A percentile compares a stretch with the other conserved stretches of the same genome.
phyloP scores from a whole-genome alignment of 257 asterid genomes.

The Avicennia marina region DNA sequence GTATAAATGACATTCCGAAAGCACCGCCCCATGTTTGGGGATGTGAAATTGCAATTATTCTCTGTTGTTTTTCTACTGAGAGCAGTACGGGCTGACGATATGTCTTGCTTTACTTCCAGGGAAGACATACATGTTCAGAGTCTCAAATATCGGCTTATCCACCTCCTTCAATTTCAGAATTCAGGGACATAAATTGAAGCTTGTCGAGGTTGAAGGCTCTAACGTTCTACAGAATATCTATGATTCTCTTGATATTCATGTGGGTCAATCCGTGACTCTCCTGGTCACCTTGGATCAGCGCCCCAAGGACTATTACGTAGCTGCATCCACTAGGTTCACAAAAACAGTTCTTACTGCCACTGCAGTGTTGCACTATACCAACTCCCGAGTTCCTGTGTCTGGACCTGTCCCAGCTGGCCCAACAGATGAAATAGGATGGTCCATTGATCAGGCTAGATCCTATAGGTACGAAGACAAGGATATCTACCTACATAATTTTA shows the following conservation, averaged over 20 bases:
- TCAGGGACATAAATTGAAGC: conserved; percentile 54
- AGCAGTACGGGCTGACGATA: too few relatives aligned
- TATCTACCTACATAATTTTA: too few relatives aligned
- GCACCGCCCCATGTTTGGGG: too few relatives aligned
- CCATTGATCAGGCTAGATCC: conserved; percentile 82
- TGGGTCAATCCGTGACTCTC: conserved; percentile 72
- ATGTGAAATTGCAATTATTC: too few relatives aligned
- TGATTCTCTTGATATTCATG: conserved; percentile 70
- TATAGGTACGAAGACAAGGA: conserved; percentile 31
- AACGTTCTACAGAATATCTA: conserved; percentile 56
- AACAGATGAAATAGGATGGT: conserved; percentile 48
- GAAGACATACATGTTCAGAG: conserved; percentile 52
- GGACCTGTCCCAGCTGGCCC: conserved; percentile 49
- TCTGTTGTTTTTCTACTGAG: too few relatives aligned
- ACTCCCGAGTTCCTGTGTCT: conserved; percentile 38
- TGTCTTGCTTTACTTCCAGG: too few relatives aligned
- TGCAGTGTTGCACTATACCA: conserved; percentile 45
- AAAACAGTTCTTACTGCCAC: conserved; percentile 45
- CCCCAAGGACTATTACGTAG: conserved; percentile 41
- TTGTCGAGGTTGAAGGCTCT: conserved; percentile 84
- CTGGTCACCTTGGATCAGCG: conserved; percentile 30
- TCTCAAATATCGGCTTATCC: conserved; percentile 53
- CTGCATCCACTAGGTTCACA: conserved; percentile 63
- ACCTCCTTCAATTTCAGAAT: conserved; percentile 70
- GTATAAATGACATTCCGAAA: too few relatives aligned